phyloP scores from a whole-genome alignment of 1,139 yeast genomes.

The Yamadazyma oceani region DNA sequence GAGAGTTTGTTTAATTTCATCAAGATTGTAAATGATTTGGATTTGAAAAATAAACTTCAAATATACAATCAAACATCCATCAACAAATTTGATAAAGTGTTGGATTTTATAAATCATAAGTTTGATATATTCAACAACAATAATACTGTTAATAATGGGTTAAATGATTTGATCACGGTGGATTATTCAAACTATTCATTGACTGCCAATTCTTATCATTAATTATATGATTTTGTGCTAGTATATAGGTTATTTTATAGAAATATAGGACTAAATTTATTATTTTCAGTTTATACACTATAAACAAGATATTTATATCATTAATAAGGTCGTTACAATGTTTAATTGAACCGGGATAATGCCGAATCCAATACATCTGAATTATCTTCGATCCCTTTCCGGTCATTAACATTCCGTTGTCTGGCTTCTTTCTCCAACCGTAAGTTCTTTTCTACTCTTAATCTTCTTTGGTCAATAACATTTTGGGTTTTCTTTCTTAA shows the following conservation, averaged over 20 bases:
- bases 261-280: neutral
- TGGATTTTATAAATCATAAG: conserved; percentile 38
- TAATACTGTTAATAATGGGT: conserved; percentile 20
- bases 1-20: conserved; percentile 29
- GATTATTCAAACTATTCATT: conserved; percentile 47
- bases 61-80: conserved; percentile 59
- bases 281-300: too few species aligned
- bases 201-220: conserved; percentile 16
- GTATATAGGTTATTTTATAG: conserved; percentile 4
- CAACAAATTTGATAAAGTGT: conserved; percentile 49
- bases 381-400: conserved; percentile 53
- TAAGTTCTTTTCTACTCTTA: conserved; percentile 77
- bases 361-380: conserved; percentile 56
- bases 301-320: neutral
- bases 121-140: conserved; percentile 10
- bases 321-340: neutral
- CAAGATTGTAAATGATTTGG: conserved; percentile 34
- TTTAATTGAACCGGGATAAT: conserved; percentile 49
- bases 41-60: conserved; percentile 47
- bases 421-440: conserved; percentile 74
- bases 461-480: conserved; percentile 83
- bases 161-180: conserved; percentile 45
- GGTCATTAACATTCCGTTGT: conserved; percentile 48
- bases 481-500: conserved; percentile 83
- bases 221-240: neutral